Evolutionary conservation across 2,329 filamentous ascomycete genomes (phyloP).

Genomic region (Neospermospora avenae): DNA sequence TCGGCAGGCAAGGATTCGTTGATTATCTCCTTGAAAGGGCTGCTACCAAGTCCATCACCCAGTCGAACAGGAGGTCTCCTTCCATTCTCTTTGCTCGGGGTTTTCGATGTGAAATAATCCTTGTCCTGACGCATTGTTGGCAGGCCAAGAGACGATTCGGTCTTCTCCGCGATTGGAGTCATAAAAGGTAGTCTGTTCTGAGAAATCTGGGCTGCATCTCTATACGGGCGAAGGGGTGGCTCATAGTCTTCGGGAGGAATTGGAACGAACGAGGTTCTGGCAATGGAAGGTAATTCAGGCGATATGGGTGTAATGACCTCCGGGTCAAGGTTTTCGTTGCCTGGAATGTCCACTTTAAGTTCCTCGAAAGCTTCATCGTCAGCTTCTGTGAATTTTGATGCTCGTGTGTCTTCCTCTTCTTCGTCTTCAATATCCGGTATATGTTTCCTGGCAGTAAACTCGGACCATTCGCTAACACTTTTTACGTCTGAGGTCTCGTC

Average conservation of each 20-base stretch:
- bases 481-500: constrained; percentile 56
- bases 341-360: constrained; percentile 34
- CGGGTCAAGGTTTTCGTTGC: constrained; percentile 39
- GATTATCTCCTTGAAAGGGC: constrained; percentile 67
- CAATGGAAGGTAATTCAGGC: constrained; percentile 36
- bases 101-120: constrained; percentile 66
- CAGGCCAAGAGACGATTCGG: constrained; percentile 78
- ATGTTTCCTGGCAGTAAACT: constrained; percentile 74
- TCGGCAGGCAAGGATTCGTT: constrained; percentile 48
- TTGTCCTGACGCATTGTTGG: constrained; percentile 55
- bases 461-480: constrained; percentile 81
- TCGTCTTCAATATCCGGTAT: constrained; percentile 48
- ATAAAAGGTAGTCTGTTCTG: constrained; percentile 96
- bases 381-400: constrained; percentile 42
- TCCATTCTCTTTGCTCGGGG: constrained; percentile 59
- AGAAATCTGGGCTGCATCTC: constrained; percentile 73
- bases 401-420: constrained; percentile 39
- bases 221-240: constrained; percentile 73
- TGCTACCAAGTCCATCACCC: constrained; percentile 49
- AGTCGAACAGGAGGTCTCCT: constrained; percentile 27
- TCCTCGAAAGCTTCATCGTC: constrained; percentile 35
- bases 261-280: constrained; percentile 68
- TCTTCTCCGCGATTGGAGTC: constrained; percentile 96
- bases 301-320: constrained; percentile 46
- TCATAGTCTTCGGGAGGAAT: constrained; percentile 85